These are phyloP conservation scores for Penicillium tannophilum DNA, from an alignment of 495 filamentous ascomycete species.

Conservation along the genomic window DNA sequence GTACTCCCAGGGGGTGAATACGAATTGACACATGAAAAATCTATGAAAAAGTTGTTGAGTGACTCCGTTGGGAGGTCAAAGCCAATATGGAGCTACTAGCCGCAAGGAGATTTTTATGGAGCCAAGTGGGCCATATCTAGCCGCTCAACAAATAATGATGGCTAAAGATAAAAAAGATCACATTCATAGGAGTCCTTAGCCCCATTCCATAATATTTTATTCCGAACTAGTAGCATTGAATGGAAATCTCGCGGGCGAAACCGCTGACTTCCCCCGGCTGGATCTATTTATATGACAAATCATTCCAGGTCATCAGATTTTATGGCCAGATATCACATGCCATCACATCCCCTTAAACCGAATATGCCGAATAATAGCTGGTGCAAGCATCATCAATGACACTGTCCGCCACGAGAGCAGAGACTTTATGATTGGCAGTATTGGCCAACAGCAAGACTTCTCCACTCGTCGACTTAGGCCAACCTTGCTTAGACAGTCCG, in stretches of 20 bases:
- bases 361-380: not conserved
- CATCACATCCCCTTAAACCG: not conserved
- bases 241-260: not conserved
- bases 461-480: not conserved
- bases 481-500: not conserved
- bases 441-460: not conserved
- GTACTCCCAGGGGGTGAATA: not conserved
- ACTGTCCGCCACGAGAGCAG: not conserved
- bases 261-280: not conserved
- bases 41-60: constrained; percentile 1
- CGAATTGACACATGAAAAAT: not conserved
- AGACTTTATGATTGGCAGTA: not conserved
- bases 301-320: not conserved
- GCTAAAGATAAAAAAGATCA: not conserved
- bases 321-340: not conserved
- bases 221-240: not conserved
- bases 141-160: not conserved
- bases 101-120: not conserved
- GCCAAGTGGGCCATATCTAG: not conserved
- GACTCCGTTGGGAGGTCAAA: not conserved
- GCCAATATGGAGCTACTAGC: constrained; percentile 7
- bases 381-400: constrained; percentile 3
- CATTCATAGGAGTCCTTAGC: not conserved
- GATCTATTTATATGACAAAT: not conserved
- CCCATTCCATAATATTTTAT: too few species aligned